Evolutionary conservation across 352 stramenopile genomes (phyloP).

Genomic region (Pythium phragmitis): DNA sequence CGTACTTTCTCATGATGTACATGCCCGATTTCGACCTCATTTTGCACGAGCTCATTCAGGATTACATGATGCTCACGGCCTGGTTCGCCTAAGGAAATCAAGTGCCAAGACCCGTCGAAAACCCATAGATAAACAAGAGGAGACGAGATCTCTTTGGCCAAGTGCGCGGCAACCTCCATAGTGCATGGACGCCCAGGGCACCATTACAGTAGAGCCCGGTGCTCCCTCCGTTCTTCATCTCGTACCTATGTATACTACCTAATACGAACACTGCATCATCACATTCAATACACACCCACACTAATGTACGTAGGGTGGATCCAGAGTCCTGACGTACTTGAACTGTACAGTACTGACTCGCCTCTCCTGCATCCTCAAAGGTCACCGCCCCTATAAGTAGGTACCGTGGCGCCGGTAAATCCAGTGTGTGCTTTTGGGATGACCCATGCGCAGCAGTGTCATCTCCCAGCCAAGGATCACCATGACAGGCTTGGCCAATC

Average conservation of each 20-base stretch:
- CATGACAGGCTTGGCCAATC: too few species aligned
- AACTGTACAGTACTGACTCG: too few species aligned
- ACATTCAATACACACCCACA: too few species aligned
- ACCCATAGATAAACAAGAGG: too few species aligned
- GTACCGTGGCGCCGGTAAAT: too few species aligned
- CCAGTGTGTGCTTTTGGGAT: too few species aligned
- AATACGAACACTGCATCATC: background rate
- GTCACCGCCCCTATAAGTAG: too few species aligned
- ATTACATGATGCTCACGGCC: slow-evolving; percentile 45
- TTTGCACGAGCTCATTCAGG: slow-evolving; percentile 69
- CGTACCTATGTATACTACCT: slow-evolving; percentile 1
- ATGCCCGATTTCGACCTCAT: slow-evolving; percentile 79
- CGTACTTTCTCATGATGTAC: slow-evolving; percentile 72
- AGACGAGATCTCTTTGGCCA: background rate
- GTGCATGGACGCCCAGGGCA: background rate
- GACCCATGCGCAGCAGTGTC: too few species aligned
- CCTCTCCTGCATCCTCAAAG: too few species aligned
- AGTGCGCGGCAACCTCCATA: background rate
- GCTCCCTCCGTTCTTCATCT: background rate
- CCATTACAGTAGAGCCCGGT: background rate
- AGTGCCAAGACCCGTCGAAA: background rate
- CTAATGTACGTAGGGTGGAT: too few species aligned
- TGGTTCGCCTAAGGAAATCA: slow-evolving; percentile 31
- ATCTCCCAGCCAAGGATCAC: too few species aligned
- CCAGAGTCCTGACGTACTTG: too few species aligned